Percentiles rank a stretch among this genome's conserved stretches.
phyloP scores from a whole-genome alignment of 1,284 basidiomycete genomes.

The Cryptococcus sp. region DNA sequence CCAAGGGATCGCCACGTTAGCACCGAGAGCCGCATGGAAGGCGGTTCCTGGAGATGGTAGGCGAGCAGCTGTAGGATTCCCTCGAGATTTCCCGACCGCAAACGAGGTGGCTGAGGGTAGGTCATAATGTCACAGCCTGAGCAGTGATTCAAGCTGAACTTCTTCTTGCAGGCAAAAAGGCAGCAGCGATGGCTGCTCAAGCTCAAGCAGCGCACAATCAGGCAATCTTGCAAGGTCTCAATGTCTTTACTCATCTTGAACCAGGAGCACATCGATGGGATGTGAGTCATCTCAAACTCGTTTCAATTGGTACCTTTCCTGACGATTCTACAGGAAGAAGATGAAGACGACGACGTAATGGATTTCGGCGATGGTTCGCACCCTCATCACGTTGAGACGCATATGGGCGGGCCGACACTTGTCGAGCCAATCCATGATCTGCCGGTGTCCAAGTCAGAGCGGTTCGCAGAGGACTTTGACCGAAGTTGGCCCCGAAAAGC shows the following conservation, averaged over 20 bases:
- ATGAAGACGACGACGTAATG: slow-evolving; percentile 84
- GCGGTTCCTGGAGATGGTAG: slow-evolving; percentile 24
- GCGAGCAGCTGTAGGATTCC: slow-evolving; percentile 24
- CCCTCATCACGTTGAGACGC: slow-evolving; percentile 62
- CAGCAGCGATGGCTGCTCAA: slow-evolving; percentile 48
- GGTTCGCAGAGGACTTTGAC: slow-evolving; percentile 76
- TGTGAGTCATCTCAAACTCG: slow-evolving; percentile 59
- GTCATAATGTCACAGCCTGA: slow-evolving; percentile 23
- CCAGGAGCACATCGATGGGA: slow-evolving; percentile 95
- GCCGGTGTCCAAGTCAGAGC: slow-evolving; percentile 47
- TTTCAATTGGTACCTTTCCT: background rate
- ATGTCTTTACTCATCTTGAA: slow-evolving; percentile 88
- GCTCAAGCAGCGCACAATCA: slow-evolving; percentile 61
- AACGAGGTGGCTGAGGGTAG: slow-evolving; percentile 82
- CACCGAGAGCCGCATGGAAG: slow-evolving; percentile 26
- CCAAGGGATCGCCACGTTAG: slow-evolving; percentile 27
- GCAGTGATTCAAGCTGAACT: slow-evolving; percentile 7
- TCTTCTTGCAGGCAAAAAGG: slow-evolving; percentile 37
- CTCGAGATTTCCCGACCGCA: slow-evolving; percentile 75
- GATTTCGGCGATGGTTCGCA: slow-evolving; percentile 92
- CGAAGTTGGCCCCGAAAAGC: slow-evolving; percentile 77
- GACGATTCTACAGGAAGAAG: slow-evolving; percentile 71
- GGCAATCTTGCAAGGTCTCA: slow-evolving; percentile 61
- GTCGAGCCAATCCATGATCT: slow-evolving; percentile 38
- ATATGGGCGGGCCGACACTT: slow-evolving; percentile 6